These are phyloP conservation scores for Phaeosphaeriaceae sp. DNA, from an alignment of 2,329 filamentous ascomycete genomes.

Conservation along the genomic window DNA sequence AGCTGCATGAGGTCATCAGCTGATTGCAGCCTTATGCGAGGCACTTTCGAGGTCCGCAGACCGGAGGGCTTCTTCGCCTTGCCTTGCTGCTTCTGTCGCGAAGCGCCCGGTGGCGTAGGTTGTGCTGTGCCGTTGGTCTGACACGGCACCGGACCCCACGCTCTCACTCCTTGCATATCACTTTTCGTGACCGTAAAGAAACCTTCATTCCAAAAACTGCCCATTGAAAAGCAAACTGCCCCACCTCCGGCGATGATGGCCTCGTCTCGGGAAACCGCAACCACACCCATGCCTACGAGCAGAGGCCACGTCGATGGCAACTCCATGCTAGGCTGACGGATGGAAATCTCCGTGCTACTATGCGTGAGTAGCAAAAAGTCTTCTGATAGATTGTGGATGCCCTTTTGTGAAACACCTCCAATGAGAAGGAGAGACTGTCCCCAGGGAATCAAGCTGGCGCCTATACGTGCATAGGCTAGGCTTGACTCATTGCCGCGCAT, in stretches of 20 bases:
- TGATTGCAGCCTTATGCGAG: conserved; percentile 60
- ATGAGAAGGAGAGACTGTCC: conserved; percentile 57
- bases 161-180: conserved; percentile 17
- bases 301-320: conserved; percentile 63
- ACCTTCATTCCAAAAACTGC: conserved; percentile 75
- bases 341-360: conserved; percentile 22
- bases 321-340: conserved; percentile 27
- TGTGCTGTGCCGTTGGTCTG: conserved; percentile 19
- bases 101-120: conserved; percentile 10
- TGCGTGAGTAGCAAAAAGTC: conserved; percentile 37
- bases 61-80: conserved; percentile 16
- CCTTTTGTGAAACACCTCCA: conserved; percentile 56
- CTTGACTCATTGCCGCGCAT: conserved; percentile 21
- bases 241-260: conserved; percentile 78
- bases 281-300: conserved; percentile 71
- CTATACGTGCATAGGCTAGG: conserved; percentile 54
- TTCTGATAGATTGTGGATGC: conserved; percentile 32
- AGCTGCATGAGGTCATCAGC: conserved; percentile 66
- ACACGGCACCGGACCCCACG: conserved; percentile 23
- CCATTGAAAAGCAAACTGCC: conserved; percentile 90
- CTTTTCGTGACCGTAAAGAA: conserved; percentile 27
- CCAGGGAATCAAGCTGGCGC: conserved; percentile 59
- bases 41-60: conserved; percentile 49
- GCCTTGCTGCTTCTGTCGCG: conserved; percentile 17
- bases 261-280: conserved; percentile 55